Conservation (phyloP, 192 early-diverging fungal species). For the Backusella tarrabulga region DNA sequence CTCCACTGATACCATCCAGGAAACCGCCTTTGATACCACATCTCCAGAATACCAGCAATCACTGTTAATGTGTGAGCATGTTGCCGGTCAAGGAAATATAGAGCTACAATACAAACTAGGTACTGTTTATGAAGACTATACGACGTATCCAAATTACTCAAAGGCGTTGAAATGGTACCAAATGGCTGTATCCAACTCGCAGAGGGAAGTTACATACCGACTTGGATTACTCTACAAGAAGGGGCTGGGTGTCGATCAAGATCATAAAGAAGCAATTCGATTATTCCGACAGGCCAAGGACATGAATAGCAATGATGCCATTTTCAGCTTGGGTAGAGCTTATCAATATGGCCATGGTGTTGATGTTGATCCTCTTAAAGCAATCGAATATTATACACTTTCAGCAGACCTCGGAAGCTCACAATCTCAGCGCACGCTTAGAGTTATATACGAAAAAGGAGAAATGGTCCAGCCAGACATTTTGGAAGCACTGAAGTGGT, state of each 20-base stretch:
- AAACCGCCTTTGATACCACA: no score
- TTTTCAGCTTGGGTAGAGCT: neutral
- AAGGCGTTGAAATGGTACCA: neutral
- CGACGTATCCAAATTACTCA: neutral
- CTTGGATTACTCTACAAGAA: neutral
- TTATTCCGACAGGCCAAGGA: no score
- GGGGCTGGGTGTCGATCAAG: neutral
- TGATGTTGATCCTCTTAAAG: neutral
- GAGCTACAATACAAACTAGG: neutral
- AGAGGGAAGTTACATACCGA: neutral
- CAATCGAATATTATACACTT: neutral
- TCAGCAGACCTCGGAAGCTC: neutral
- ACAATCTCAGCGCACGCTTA: neutral
- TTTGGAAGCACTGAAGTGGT: neutral
- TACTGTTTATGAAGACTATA: neutral
- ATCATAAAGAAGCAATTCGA: no score
- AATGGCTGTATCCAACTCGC: neutral
- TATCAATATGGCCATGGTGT: neutral
- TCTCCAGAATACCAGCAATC: no score
- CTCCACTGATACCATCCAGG: neutral
- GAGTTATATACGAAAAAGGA: neutral
- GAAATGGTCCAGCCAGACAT: neutral
- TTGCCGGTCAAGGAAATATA: no score
- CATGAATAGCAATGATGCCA: no score
- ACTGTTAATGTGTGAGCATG: no score